Conservation (phyloP, 148 eudicot species). For the Amaranthus palmeri region DNA sequence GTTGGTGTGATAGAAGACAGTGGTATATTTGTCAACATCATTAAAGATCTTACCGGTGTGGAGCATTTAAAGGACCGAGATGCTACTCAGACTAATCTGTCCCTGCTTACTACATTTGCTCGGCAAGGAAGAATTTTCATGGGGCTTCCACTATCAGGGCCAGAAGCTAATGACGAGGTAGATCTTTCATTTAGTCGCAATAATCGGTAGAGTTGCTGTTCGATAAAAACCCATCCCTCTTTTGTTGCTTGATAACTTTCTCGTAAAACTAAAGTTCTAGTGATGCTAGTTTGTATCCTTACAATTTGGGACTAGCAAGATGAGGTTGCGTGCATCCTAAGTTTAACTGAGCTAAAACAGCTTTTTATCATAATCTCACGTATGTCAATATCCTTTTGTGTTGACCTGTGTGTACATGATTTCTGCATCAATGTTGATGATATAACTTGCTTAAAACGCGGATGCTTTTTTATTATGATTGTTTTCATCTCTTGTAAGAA, state of each 20-base stretch:
- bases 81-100: slow-evolving; percentile 86
- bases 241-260: neutral
- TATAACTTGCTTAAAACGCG: too few species aligned
- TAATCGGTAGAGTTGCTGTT: neutral
- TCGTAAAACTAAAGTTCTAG: too few species aligned
- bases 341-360: neutral
- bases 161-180: slow-evolving; percentile 87
- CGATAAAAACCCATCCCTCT: neutral
- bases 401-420: neutral
- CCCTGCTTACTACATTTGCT: slow-evolving; percentile 90
- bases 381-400: neutral
- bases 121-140: slow-evolving; percentile 87
- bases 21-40: slow-evolving; percentile 64
- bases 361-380: neutral
- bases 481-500: too few species aligned
- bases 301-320: neutral
- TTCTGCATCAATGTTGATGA: neutral
- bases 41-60: slow-evolving; percentile 77
- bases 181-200: neutral
- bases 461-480: too few species aligned
- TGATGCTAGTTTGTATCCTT: neutral
- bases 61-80: slow-evolving; percentile 96
- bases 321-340: neutral
- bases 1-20: slow-evolving; percentile 82
- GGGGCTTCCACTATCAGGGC: slow-evolving; percentile 71